Percentiles rank a stretch among this genome's conserved stretches.
Evolutionary conservation across 2,329 filamentous ascomycete genomes (phyloP).

Genomic region (Diaporthe sp.): DNA sequence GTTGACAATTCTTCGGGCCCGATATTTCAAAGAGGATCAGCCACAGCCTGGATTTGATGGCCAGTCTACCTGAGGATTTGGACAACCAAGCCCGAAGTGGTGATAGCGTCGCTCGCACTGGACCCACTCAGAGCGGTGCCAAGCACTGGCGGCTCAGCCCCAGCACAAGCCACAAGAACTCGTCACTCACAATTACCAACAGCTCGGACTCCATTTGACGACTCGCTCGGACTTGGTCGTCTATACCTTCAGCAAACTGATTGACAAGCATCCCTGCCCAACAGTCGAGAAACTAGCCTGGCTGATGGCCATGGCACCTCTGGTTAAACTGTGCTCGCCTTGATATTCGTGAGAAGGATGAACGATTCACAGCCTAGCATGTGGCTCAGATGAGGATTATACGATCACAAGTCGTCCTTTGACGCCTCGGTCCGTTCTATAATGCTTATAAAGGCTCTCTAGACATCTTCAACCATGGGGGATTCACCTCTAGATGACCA

Average conservation of each 20-base stretch:
- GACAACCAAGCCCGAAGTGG: background rate
- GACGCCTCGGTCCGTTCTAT: accelerated
- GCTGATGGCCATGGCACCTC: background rate
- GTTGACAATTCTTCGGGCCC: background rate
- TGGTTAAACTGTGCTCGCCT: background rate
- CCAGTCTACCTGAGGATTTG: too few species aligned
- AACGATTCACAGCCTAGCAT: background rate
- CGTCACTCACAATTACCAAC: background rate
- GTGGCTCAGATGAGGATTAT: conserved; percentile 21
- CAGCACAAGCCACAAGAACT: background rate
- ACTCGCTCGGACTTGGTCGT: background rate
- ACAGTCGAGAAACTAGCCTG: too few species aligned
- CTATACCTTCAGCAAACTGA: too few species aligned
- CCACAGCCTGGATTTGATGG: background rate
- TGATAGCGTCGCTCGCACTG: conserved; percentile 20
- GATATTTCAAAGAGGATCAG: background rate
- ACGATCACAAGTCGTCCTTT: background rate
- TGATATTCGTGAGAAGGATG: background rate
- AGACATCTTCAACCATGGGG: background rate
- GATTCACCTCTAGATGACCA: too few species aligned
- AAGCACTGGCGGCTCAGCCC: background rate
- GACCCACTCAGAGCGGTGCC: conserved; percentile 14
- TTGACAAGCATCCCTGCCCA: background rate
- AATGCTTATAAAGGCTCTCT: background rate
- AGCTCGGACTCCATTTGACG: background rate